These are phyloP conservation scores for Sarocladium brachiariae DNA, from an alignment of 2,329 filamentous ascomycete species.

Conservation along the genomic window DNA sequence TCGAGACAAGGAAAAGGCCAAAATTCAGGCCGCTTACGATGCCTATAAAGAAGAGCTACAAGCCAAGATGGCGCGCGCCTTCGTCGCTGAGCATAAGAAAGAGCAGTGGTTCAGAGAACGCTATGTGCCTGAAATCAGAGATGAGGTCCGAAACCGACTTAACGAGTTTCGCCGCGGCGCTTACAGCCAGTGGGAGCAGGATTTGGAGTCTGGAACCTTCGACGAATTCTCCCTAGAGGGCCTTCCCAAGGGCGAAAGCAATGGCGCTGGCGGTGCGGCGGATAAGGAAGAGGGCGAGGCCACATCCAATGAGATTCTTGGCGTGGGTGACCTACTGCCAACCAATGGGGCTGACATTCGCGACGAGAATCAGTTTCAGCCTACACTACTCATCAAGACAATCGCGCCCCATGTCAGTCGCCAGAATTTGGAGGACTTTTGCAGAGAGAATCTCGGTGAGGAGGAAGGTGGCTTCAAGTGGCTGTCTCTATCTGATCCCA, in stretches of 20 bases:
- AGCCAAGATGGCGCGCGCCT: constrained; percentile 75
- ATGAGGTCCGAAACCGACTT: constrained; percentile 66
- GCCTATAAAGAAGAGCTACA: constrained; percentile 62
- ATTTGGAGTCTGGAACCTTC: constrained; percentile 77
- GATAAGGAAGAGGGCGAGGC: constrained; percentile 97
- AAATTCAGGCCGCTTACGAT: constrained; percentile 66
- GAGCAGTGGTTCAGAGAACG: constrained; percentile 98
- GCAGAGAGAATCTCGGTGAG: constrained; percentile 88
- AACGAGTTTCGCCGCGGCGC: constrained; percentile 71
- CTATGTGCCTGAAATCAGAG: constrained; percentile 77
- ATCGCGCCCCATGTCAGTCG: constrained; percentile 94
- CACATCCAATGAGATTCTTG: constrained; percentile 83
- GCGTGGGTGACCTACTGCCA: constrained; percentile 84
- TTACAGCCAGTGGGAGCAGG: constrained; percentile 83
- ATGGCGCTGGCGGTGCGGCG: constrained; percentile 72
- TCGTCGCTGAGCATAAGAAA: constrained; percentile 85
- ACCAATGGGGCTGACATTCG: constrained; percentile 77
- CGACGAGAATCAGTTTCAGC: constrained; percentile 82
- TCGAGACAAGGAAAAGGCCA: constrained; percentile 69
- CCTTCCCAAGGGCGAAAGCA: constrained; percentile 86
- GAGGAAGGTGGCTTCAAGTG: constrained; percentile 90
- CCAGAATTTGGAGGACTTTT: constrained; percentile 87
- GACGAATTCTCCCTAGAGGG: constrained; percentile 94
- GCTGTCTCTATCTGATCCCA: constrained; percentile 92
- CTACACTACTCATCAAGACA: constrained; percentile 94